Base-by-base conservation (phyloP, 768 basidiomycete genomes). In the Serendipita indica region DNA sequence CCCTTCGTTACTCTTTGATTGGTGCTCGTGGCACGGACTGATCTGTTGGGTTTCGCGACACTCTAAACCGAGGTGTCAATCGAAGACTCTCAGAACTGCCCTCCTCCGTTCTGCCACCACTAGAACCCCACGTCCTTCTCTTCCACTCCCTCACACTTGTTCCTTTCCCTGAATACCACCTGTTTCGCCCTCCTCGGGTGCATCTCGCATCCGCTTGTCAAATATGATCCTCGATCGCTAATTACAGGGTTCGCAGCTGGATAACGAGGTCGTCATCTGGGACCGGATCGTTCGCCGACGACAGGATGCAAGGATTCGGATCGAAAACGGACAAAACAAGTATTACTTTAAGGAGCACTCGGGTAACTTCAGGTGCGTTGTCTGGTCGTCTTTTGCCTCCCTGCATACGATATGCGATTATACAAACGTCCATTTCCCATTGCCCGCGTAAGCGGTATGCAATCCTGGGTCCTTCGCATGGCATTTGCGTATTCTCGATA, bases 181-280 rank as follows among this genome's bases (percentile, higher is more conserved):
- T 54, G n/a, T 22, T 46, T 46, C 49, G 22, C 30, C 10, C 22
- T 30, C 10, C 10, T 54, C 49, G 20, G n/a, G 16, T 54, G 20
- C 27, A 18, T n/a, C n/a, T 43, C n/a, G 27, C 27, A 7, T 43
- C n/a, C 41, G 5, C 41, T 12, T 43, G 7, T 43, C n/a, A 43
- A 18, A 5, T 18, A 43, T n/a, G 5, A 7, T 7, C 7, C 5
- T 18, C n/a, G 41, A n/a, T n/a, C 5, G n/a, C n/a, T 43, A 25
- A 43, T 43, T 7, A 43, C 41, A n/a, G 27, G 18, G 20, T 20
- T 16, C 30, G 28, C 57, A 85, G 84, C 75, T 77, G 2, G 74
- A 80, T 60, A 89, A 89, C 67, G 77, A 83, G 18, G 84, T 92
- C 3, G 89, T 93, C 34, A 76, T 93, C 14, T 94, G 91, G 91